A percentile compares a stretch with the other conserved stretches of the same genome.
These are phyloP conservation scores for Pichia californica DNA, from an alignment of 805 yeast genomes.

Conservation along the genomic window DNA sequence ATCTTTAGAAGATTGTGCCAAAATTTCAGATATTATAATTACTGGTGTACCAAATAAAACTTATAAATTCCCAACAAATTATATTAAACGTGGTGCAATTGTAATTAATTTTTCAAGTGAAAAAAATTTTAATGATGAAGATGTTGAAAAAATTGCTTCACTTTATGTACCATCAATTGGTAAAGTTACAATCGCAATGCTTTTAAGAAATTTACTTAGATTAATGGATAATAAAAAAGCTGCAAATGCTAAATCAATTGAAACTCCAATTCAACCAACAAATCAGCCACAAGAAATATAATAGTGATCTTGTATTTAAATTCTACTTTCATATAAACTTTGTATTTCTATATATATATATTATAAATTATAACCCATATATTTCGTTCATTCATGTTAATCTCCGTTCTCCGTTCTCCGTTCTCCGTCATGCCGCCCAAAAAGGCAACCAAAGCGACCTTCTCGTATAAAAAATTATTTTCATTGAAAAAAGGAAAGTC, in stretches of 20 bases:
- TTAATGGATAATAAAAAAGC: constrained; percentile 57
- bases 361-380: background rate
- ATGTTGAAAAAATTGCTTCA: constrained; percentile 79
- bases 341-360: background rate
- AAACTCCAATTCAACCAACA: constrained; percentile 13
- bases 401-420: too few relatives aligned
- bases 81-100: constrained; percentile 80
- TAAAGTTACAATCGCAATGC: constrained; percentile 93
- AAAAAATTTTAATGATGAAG: constrained; percentile 77
- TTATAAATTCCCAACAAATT: constrained; percentile 82
- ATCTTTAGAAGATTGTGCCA: constrained; percentile 59
- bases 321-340: too few relatives aligned
- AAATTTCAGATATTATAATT: constrained; percentile 80
- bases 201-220: constrained; percentile 81
- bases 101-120: constrained; percentile 85
- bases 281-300: constrained; percentile 11
- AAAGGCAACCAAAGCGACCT: background rate
- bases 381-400: too few relatives aligned
- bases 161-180: constrained; percentile 94
- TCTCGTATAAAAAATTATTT: too few relatives aligned
- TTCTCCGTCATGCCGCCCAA: background rate
- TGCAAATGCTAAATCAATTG: constrained; percentile 10
- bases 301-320: too few relatives aligned
- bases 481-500: too few relatives aligned
- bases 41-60: constrained; percentile 88